These are phyloP conservation scores for Pseudopithomyces maydicus DNA, from an alignment of 2,329 filamentous ascomycete genomes.

Conservation along the genomic window DNA sequence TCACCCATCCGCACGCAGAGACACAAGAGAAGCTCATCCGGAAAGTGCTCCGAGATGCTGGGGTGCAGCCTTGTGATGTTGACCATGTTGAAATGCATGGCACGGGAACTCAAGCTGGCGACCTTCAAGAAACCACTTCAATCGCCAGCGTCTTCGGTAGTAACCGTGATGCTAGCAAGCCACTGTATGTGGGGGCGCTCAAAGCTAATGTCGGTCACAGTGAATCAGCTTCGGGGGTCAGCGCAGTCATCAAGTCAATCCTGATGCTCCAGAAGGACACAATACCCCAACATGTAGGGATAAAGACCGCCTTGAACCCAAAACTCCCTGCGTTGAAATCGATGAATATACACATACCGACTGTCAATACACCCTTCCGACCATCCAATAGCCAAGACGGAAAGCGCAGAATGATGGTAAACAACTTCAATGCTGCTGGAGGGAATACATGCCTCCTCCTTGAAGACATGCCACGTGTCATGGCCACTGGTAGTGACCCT, in stretches of 20 bases:
- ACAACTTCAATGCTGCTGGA: slow-evolving; percentile 61
- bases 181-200: slow-evolving; percentile 30
- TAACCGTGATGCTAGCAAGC: slow-evolving; percentile 1
- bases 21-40: slow-evolving; percentile 22
- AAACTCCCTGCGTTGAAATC: slow-evolving; percentile 58
- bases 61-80: slow-evolving; percentile 9
- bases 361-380: slow-evolving; percentile 35
- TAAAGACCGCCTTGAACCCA: slow-evolving; percentile 67
- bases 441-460: slow-evolving; percentile 56
- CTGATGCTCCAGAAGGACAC: slow-evolving; percentile 38
- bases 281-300: slow-evolving; percentile 67
- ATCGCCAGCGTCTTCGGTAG: slow-evolving; percentile 21
- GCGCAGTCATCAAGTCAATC: slow-evolving; percentile 39
- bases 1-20: slow-evolving; percentile 32
- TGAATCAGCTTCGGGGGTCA: slow-evolving; percentile 39
- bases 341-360: slow-evolving; percentile 63
- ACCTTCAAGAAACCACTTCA: slow-evolving; percentile 23
- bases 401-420: slow-evolving; percentile 53
- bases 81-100: slow-evolving; percentile 39
- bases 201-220: slow-evolving; percentile 44
- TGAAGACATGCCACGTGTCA: background rate
- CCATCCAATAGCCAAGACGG: slow-evolving; percentile 25
- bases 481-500: slow-evolving; percentile 6
- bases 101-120: slow-evolving; percentile 37
- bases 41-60: slow-evolving; percentile 22